Evolutionary conservation across 495 filamentous ascomycete genomes (phyloP), one percentile per base, ranked within the genome.

Genomic region (Aspergillus haitiensis): DNA sequence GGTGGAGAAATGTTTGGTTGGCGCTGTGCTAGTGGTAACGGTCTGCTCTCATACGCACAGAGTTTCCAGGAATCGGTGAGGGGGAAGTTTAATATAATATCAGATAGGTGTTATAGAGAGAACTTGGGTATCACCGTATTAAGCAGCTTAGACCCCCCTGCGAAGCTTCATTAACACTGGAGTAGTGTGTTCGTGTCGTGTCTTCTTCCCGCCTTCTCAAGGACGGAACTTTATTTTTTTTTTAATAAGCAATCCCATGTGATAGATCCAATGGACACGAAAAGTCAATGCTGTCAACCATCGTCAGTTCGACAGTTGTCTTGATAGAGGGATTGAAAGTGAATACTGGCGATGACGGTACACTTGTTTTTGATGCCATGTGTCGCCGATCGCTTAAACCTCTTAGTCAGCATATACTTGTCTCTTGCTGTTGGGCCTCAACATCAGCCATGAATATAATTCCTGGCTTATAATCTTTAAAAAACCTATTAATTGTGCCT

Each of bases 311-410:
- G 15, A 31, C 48, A 32, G 51, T 52, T 58, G 45, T 15, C 37
- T 51, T 49, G 56, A 34, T 39, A 42, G 46, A 10, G 52, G 8
- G 33, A 16, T 11, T 80, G 4, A 59, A 70, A 16, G 82, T 84
- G 53, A 72, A 84, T 56, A 80, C 21, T 79, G 75, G 61, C 70
- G 11, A 55, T 64, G 7, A 70, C 83, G 0, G 76, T 63, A 37
- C 56, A 39, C 7, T 77, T 21, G 34, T 49, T 49, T 50, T 13
- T 31, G 45, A 57, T 49, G 54, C 54, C 55, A 47, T 46, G 42
- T 57, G 46, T 47, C 36, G 55, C 21, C 32, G 32, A 32, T 49
- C 46, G 45, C 32, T 50, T 40, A 27, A 1, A n/a, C n/a, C 33
- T 42, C 18, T 58, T 51, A 58, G 55, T 58, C 55, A 58, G 46